Percentiles rank a stretch among this genome's conserved stretches.
These are phyloP conservation scores for Globisporangium cylindrosporum DNA, from an alignment of 352 stramenopile species.

Conservation along the genomic window DNA sequence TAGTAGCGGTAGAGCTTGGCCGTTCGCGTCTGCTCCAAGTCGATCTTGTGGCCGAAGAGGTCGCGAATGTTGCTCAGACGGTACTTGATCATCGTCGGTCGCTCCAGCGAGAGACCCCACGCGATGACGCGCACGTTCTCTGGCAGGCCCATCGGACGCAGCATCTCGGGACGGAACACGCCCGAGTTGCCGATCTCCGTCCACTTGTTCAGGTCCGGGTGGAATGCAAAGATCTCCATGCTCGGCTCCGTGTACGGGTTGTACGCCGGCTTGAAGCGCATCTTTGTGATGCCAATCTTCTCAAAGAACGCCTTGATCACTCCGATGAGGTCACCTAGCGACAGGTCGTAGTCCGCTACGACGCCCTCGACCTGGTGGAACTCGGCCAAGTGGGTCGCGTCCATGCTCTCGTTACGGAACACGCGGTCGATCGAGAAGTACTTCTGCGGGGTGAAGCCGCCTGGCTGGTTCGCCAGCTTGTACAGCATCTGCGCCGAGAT, in stretches of 20 bases:
- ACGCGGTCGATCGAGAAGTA: conserved; percentile 99
- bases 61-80: conserved; percentile 99
- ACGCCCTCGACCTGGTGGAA: conserved; percentile 99
- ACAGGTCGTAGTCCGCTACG: conserved; percentile 98
- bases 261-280: conserved; percentile 99
- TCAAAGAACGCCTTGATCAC: conserved; percentile 99
- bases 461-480: conserved; percentile 93
- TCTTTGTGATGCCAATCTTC: conserved; percentile 96
- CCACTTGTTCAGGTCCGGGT: conserved; percentile 99
- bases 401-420: conserved; percentile 99
- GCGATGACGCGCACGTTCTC: conserved; percentile 99
- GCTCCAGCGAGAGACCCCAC: conserved; percentile 98
- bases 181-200: conserved; percentile 99
- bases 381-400: conserved; percentile 99
- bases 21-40: conserved; percentile 94
- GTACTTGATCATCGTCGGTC: conserved; percentile 99
- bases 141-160: conserved; percentile 97
- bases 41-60: conserved; percentile 99
- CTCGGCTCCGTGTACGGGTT: conserved; percentile 99
- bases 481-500: conserved; percentile 99
- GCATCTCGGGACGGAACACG: conserved; percentile 99
- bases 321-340: conserved; percentile 98
- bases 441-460: conserved; percentile 96
- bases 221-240: conserved; percentile 99
- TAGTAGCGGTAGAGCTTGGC: conserved; percentile 89